Conservation (phyloP, 2,329 filamentous ascomycete species). For the Magnaporthiopsis rhizophila region DNA sequence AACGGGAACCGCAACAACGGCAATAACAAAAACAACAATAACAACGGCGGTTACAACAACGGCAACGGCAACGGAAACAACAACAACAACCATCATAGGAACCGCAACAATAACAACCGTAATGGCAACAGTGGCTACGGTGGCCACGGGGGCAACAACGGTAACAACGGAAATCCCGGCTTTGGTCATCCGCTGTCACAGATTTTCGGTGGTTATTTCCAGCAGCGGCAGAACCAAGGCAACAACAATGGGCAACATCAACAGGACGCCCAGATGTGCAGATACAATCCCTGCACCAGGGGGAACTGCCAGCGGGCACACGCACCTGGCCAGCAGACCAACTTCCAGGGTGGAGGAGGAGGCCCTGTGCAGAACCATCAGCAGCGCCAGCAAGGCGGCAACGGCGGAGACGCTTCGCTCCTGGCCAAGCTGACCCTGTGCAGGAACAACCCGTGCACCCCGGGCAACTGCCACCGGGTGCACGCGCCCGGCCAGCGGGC, state of each 20-base stretch:
- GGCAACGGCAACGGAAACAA: no score
- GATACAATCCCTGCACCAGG: no score
- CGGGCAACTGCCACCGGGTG: not conserved
- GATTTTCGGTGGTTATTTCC: no score
- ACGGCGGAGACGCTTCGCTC: no score
- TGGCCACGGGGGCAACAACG: not conserved
- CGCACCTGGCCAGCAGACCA: no score
- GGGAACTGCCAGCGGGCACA: no score
- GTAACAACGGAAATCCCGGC: not conserved
- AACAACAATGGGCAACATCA: not conserved
- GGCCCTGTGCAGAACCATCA: no score
- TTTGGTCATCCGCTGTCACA: no score
- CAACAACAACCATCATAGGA: no score
- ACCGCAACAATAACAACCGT: not conserved
- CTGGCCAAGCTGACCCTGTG: not conserved
- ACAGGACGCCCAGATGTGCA: not conserved
- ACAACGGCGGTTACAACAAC: not conserved
- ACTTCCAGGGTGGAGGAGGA: no score
- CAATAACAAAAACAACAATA: constrained; percentile 8
- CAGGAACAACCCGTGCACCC: not conserved
- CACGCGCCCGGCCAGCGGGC: not conserved
- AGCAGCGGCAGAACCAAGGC: constrained; percentile 5
- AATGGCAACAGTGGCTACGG: not conserved
- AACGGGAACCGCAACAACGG: constrained; percentile 9
- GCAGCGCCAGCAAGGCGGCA: no score